Evolutionary conservation across 768 basidiomycete genomes (phyloP).

Genomic region (Cystofilobasidium capitatum): DNA sequence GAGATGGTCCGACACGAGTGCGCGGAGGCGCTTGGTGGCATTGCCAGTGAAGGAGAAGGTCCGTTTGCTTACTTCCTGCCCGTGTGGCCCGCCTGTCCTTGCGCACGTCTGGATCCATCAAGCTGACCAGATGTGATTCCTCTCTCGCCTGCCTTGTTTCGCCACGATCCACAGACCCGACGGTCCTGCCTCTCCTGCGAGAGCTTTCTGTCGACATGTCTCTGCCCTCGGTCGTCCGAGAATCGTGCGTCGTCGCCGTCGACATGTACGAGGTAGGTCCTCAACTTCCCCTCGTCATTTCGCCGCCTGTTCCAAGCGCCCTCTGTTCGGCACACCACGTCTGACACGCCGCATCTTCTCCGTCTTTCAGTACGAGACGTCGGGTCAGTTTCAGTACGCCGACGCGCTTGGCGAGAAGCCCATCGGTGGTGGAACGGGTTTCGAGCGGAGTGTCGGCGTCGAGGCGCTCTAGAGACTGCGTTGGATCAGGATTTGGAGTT

Average conservation of each 20-base stretch:
- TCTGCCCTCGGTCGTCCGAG: slow-evolving; percentile 77
- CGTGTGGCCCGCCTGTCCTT: not conserved
- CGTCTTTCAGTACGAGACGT: slow-evolving; percentile 60
- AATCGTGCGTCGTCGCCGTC: slow-evolving; percentile 91
- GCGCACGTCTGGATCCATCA: not conserved
- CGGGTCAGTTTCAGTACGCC: slow-evolving; percentile 55
- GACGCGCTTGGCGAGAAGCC: slow-evolving; percentile 16
- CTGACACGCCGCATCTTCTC: not conserved
- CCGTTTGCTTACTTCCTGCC: slow-evolving; percentile 26
- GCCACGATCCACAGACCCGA: slow-evolving; percentile 46
- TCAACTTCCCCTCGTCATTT: not conserved
- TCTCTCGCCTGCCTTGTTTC: not conserved
- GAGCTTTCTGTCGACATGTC: slow-evolving; percentile 73
- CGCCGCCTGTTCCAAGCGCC: not conserved
- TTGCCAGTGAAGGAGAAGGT: slow-evolving; percentile 48
- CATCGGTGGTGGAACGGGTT: slow-evolving; percentile 22
- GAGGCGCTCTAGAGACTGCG: slow-evolving; percentile 8
- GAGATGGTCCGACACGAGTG: slow-evolving; percentile 99
- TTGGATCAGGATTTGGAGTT: not conserved
- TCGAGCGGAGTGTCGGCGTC: slow-evolving; percentile 18
- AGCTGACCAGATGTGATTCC: not conserved
- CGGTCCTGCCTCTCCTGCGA: slow-evolving; percentile 73
- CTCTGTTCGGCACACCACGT: not conserved
- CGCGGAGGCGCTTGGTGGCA: slow-evolving; percentile 95
- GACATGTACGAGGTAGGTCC: slow-evolving; percentile 73